phyloP scores from a whole-genome alignment of 163 green algal species.

The Prototheca wickerhamii region DNA sequence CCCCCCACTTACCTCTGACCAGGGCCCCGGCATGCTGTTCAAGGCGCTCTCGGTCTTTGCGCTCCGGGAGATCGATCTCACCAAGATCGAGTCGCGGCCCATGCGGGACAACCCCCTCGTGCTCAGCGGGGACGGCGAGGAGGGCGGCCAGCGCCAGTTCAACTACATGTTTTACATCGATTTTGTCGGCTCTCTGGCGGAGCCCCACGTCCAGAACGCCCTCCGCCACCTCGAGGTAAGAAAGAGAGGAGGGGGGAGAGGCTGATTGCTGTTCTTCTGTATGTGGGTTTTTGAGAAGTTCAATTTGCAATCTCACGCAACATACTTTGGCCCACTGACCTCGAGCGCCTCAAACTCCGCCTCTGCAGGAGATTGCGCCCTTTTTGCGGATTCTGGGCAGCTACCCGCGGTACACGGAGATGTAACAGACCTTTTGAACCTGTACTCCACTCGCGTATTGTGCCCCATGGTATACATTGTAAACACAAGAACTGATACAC shows the following conservation, averaged over 20 bases:
- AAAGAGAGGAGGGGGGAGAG: not conserved
- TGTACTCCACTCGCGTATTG: not conserved
- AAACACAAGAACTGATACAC: not conserved
- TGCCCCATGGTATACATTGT: too few species aligned
- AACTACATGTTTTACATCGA: slow-evolving; percentile 99
- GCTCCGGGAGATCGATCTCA: slow-evolving; percentile 93
- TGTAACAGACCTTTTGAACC: slow-evolving; percentile 2
- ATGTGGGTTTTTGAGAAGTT: not conserved
- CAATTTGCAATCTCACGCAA: too few species aligned
- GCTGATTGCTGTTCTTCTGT: not conserved
- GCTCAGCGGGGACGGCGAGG: not conserved
- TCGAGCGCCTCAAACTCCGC: not conserved
- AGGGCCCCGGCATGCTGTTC: slow-evolving; percentile 87
- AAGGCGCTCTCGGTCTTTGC: slow-evolving; percentile 94
- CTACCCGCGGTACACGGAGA: slow-evolving; percentile 57
- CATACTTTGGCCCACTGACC: too few species aligned
- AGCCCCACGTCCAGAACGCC: slow-evolving; percentile 83
- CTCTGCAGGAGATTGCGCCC: slow-evolving; percentile 62
- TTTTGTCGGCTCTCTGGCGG: slow-evolving; percentile 76
- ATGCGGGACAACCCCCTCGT: slow-evolving; percentile 55
- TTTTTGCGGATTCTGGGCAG: slow-evolving; percentile 71
- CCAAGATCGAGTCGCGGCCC: slow-evolving; percentile 92
- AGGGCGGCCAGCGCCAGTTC: slow-evolving; percentile 48
- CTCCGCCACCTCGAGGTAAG: slow-evolving; percentile 74
- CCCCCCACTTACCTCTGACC: not conserved